These are phyloP conservation scores for Dothistroma septosporum DNA, from an alignment of 2,329 filamentous ascomycete species.

Conservation along the genomic window DNA sequence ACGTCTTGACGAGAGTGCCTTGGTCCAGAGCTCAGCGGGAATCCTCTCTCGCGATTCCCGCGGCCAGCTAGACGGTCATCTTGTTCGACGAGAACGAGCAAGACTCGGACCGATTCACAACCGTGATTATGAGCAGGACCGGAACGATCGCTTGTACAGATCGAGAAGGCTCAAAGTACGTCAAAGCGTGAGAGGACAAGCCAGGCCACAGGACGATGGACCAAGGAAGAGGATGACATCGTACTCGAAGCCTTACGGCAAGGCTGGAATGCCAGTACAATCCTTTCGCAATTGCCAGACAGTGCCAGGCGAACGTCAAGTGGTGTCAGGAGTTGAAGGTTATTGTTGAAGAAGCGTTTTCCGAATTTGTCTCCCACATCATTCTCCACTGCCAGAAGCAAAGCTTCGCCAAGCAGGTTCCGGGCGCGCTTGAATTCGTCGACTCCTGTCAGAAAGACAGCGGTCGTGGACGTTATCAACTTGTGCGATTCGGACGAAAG, in stretches of 20 bases:
- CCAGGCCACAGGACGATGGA: neutral
- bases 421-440: neutral
- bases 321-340: neutral
- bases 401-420: neutral
- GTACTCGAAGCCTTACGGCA: neutral
- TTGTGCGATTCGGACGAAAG: neutral
- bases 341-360: neutral
- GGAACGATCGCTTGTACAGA: neutral
- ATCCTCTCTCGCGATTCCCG: neutral
- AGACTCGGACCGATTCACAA: neutral
- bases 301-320: neutral
- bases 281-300: neutral
- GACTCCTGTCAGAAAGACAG: neutral
- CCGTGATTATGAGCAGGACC: neutral
- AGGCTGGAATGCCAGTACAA: neutral
- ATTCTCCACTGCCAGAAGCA: neutral
- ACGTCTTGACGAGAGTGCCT: neutral
- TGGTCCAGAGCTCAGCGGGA: neutral
- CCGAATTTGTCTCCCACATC: neutral
- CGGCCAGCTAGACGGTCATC: neutral
- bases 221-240: neutral
- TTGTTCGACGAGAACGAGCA: neutral
- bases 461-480: neutral
- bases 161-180: neutral
- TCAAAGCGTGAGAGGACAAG: neutral